phyloP scores from a whole-genome alignment of 495 filamentous ascomycete genomes.

The Penicillium waksmanii region DNA sequence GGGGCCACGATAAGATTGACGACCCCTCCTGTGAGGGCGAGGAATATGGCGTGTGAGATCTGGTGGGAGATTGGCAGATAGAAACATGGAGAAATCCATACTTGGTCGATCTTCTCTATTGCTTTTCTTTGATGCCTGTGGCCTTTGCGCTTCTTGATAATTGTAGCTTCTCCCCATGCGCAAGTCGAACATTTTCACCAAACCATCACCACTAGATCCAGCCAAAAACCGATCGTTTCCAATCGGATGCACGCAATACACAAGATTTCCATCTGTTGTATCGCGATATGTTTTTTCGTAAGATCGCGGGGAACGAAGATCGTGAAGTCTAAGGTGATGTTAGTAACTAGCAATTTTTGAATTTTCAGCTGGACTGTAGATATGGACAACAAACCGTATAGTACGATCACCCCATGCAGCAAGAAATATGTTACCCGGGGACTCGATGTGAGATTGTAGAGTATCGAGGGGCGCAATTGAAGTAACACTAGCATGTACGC shows the following conservation, averaged over 20 bases:
- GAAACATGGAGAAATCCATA: slow-evolving; percentile 45
- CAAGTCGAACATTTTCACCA: slow-evolving; percentile 69
- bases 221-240: slow-evolving; percentile 60
- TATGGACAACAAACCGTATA: slow-evolving; percentile 44
- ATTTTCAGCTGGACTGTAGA: not conserved
- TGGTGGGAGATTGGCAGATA: slow-evolving; percentile 33
- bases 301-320: slow-evolving; percentile 58
- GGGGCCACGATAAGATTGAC: slow-evolving; percentile 42
- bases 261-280: slow-evolving; percentile 55
- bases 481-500: slow-evolving; percentile 44
- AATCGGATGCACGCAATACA: slow-evolving; percentile 63
- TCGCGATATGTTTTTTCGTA: slow-evolving; percentile 57
- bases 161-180: slow-evolving; percentile 56
- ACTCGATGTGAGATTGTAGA: slow-evolving; percentile 25
- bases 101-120: slow-evolving; percentile 18
- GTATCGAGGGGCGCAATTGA: slow-evolving; percentile 55
- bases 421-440: slow-evolving; percentile 58
- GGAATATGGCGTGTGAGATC: slow-evolving; percentile 5
- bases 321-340: slow-evolving; percentile 58
- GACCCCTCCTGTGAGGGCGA: slow-evolving; percentile 18
- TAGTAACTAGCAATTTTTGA: not conserved
- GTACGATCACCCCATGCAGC: slow-evolving; percentile 64
- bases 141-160: slow-evolving; percentile 35
- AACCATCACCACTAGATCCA: slow-evolving; percentile 57
- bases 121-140: slow-evolving; percentile 8